These are phyloP conservation scores for Excoecaria cochinchinensis DNA, from an alignment of 345 rosid genomes.

Conservation along the genomic window DNA sequence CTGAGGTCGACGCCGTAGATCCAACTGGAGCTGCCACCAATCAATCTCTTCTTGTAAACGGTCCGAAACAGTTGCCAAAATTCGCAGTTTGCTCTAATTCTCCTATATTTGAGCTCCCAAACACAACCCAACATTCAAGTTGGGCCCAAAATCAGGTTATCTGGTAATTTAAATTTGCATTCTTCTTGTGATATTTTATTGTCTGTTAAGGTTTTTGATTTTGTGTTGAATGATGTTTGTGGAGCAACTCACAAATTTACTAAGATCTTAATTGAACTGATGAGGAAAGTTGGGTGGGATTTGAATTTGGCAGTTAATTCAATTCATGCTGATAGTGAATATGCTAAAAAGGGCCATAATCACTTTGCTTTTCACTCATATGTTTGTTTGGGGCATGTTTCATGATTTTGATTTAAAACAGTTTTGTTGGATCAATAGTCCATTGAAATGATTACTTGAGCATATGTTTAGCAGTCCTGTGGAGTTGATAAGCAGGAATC, in stretches of 20 bases:
- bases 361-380: slow-evolving; percentile 71
- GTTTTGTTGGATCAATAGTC: slow-evolving; percentile 38
- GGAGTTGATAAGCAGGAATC: slow-evolving; percentile 74
- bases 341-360: slow-evolving; percentile 54
- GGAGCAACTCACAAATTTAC: slow-evolving; percentile 61
- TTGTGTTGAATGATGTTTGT: slow-evolving; percentile 61
- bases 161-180: slow-evolving; percentile 33
- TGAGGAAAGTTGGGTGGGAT: slow-evolving; percentile 89
- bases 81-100: too few species aligned
- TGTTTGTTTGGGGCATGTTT: slow-evolving; percentile 78
- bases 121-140: too few species aligned
- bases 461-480: slow-evolving; percentile 73
- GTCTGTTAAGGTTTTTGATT: slow-evolving; percentile 61
- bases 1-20: too few species aligned
- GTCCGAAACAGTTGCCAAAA: too few species aligned
- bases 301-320: slow-evolving; percentile 74
- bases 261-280: slow-evolving; percentile 68
- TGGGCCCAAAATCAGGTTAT: too few species aligned
- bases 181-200: slow-evolving; percentile 56
- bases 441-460: slow-evolving; percentile 64
- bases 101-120: too few species aligned
- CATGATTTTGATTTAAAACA: slow-evolving; percentile 56
- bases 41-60: too few species aligned
- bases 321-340: slow-evolving; percentile 54
- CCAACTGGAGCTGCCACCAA: too few species aligned